phyloP scores from a whole-genome alignment of 2,329 filamentous ascomycete species.

The Cladorrhinum sp. region DNA sequence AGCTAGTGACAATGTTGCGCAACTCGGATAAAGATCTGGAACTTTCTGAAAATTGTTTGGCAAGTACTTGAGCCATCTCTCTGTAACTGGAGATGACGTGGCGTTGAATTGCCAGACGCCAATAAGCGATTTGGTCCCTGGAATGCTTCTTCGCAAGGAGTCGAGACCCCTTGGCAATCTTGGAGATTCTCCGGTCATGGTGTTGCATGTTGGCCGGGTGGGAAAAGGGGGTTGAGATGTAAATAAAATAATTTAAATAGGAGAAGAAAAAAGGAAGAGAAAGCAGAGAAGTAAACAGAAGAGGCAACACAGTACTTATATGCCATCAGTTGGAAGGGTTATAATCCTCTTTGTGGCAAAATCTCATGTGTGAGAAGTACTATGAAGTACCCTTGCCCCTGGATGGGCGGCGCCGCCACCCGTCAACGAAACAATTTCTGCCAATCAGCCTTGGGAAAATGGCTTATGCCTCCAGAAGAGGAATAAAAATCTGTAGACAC shows the following conservation, averaged over 20 bases:
- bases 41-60: neutral
- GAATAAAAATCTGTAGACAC: too few relatives aligned
- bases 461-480: too few relatives aligned
- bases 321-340: neutral
- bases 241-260: neutral
- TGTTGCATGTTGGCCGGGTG: neutral
- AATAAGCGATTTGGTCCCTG: neutral
- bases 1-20: neutral
- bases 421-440: too few relatives aligned
- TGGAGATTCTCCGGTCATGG: neutral
- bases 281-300: neutral
- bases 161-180: neutral
- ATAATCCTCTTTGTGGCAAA: too few relatives aligned
- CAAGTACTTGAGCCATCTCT: neutral
- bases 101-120: neutral
- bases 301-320: neutral
- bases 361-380: too few relatives aligned
- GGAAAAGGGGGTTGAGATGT: too few relatives aligned
- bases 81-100: neutral
- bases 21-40: neutral
- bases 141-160: neutral
- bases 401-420: too few relatives aligned
- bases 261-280: neutral
- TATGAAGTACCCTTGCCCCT: too few relatives aligned
- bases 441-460: too few relatives aligned